Percentiles rank a stretch among this genome's conserved stretches.
Evolutionary conservation across 768 basidiomycete species (phyloP).

Genomic region (Lentinula boryana): DNA sequence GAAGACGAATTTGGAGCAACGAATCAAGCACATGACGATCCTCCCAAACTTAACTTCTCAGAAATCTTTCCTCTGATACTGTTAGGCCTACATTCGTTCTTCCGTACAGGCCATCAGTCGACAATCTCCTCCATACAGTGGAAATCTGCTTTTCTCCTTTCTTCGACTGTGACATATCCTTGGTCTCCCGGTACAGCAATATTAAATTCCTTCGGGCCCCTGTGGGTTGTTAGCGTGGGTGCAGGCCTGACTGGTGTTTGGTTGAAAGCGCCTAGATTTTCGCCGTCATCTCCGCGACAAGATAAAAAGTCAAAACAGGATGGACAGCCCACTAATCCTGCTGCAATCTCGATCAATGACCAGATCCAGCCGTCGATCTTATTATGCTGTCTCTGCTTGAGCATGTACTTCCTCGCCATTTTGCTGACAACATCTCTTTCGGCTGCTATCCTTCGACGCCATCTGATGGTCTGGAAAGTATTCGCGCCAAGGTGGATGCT

Average conservation of each 20-base stretch:
- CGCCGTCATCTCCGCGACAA: neutral
- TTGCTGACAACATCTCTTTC: slow-evolving; percentile 66
- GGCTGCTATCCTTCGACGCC: slow-evolving; percentile 71
- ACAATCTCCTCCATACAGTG: slow-evolving; percentile 88
- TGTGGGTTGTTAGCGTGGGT: slow-evolving; percentile 59
- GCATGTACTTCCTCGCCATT: slow-evolving; percentile 61
- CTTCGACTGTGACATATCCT: slow-evolving; percentile 61
- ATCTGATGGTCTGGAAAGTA: slow-evolving; percentile 99
- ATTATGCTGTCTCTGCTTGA: slow-evolving; percentile 52
- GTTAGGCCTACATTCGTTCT: slow-evolving; percentile 73
- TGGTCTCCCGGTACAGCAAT: slow-evolving; percentile 69
- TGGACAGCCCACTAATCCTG: neutral
- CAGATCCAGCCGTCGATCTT: neutral
- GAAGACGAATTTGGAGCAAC: slow-evolving; percentile 15
- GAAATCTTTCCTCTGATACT: slow-evolving; percentile 74
- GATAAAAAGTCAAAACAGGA: slow-evolving; percentile 17
- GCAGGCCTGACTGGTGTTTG: slow-evolving; percentile 73
- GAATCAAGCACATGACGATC: slow-evolving; percentile 17
- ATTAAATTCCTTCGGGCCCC: slow-evolving; percentile 73
- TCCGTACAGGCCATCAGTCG: slow-evolving; percentile 88
- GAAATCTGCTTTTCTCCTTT: slow-evolving; percentile 89
- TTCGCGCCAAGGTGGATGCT: slow-evolving; percentile 95
- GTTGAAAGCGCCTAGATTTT: slow-evolving; percentile 20
- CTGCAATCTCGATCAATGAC: neutral
- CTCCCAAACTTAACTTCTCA: slow-evolving; percentile 45